These are phyloP conservation scores for Fusarium sp. DNA, from an alignment of 2,329 filamentous ascomycete genomes.

Conservation along the genomic window DNA sequence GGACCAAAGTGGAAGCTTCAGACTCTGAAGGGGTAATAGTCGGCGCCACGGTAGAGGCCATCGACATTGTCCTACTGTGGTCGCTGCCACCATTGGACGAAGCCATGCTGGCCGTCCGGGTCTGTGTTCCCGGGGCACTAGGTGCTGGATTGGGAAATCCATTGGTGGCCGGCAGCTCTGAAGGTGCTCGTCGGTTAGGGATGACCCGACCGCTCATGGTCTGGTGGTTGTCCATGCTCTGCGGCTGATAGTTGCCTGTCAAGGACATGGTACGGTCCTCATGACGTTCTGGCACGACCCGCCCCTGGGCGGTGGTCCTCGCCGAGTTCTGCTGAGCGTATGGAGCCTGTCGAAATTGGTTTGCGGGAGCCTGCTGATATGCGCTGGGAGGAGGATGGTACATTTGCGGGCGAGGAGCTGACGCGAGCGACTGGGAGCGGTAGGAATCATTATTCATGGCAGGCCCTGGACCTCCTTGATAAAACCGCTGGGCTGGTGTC, in stretches of 20 bases:
- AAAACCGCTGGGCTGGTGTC: constrained; percentile 65
- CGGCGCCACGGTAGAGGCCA: constrained; percentile 83
- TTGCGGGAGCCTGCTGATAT: constrained; percentile 73
- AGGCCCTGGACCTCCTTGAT: constrained; percentile 64
- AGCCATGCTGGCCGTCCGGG: constrained; percentile 68
- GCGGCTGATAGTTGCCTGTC: constrained; percentile 75
- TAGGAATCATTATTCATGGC: constrained; percentile 86
- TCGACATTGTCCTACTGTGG: constrained; percentile 80
- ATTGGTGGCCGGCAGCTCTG: constrained; percentile 52
- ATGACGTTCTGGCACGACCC: constrained; percentile 88
- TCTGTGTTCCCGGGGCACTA: constrained; percentile 62
- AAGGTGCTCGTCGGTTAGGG: constrained; percentile 69
- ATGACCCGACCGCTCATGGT: constrained; percentile 95
- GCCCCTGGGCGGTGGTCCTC: constrained; percentile 88
- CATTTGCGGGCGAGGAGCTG: constrained; percentile 75
- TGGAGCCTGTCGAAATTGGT: constrained; percentile 79
- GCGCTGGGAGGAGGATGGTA: constrained; percentile 71
- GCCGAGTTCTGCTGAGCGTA: constrained; percentile 72
- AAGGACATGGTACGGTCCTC: constrained; percentile 97
- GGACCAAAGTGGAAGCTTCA: constrained; percentile 58
- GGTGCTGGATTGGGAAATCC: constrained; percentile 52
- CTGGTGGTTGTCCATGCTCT: constrained; percentile 82
- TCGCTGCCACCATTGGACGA: constrained; percentile 61
- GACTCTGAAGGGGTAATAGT: constrained; percentile 73
- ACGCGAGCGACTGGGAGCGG: constrained; percentile 92